Evolutionary conservation across 2,329 filamentous ascomycete species (phyloP).

Genomic region (Rosellinia necatrix): DNA sequence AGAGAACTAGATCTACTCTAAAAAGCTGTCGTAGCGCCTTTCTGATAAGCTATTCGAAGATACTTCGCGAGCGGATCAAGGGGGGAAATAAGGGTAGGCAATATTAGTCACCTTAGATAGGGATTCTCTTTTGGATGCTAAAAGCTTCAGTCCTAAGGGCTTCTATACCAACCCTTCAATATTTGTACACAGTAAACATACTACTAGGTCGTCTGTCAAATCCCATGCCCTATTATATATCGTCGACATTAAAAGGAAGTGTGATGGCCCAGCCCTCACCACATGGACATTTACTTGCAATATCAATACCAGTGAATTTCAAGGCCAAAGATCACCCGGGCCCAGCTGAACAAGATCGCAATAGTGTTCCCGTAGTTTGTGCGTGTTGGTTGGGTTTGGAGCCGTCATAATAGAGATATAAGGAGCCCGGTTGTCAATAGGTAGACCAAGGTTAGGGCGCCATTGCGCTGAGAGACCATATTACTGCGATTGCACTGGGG

Average conservation of each 20-base stretch:
- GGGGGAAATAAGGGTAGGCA: no score
- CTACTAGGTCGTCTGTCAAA: neutral
- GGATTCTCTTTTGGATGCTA: no score
- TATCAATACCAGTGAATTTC: neutral
- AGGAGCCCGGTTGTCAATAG: neutral
- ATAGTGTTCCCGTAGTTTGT: neutral
- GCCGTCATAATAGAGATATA: constrained; percentile 2
- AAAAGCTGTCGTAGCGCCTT: no score
- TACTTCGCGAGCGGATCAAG: no score
- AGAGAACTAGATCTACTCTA: no score
- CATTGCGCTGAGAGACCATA: constrained; percentile 1
- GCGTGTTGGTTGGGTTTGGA: neutral
- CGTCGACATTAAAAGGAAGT: neutral
- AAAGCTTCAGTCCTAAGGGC: no score
- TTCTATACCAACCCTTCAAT: no score
- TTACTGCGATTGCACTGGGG: neutral
- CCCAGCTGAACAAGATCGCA: neutral
- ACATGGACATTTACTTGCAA: neutral
- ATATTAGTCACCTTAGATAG: no score
- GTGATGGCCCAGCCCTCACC: neutral
- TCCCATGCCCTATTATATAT: neutral
- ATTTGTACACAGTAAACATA: neutral
- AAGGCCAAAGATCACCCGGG: neutral
- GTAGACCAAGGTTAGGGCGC: neutral
- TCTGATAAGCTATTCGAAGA: no score